phyloP scores from a whole-genome alignment of 1,284 basidiomycete species.

The Retiboletus fuscus region DNA sequence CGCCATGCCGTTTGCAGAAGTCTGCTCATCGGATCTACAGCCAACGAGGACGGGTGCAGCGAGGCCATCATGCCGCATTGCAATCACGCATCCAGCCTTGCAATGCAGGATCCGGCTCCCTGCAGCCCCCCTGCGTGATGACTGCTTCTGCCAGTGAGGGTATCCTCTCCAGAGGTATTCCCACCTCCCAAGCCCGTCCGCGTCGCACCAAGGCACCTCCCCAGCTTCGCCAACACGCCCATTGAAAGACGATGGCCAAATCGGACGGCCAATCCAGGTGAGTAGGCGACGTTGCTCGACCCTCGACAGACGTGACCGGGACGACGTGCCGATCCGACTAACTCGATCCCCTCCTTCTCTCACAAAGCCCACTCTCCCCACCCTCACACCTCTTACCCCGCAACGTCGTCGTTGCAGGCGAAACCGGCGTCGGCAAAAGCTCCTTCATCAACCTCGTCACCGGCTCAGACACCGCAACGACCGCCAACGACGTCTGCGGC shows the following conservation, averaged over 20 bases:
- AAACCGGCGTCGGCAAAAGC: no score
- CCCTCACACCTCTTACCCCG: slow-evolving; percentile 25
- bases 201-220: neutral
- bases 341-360: neutral
- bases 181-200: neutral
- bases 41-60: no score
- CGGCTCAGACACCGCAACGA: slow-evolving; percentile 30
- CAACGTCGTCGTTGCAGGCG: slow-evolving; percentile 42
- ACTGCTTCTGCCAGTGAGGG: neutral
- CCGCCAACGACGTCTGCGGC: slow-evolving; percentile 42
- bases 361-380: neutral
- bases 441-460: slow-evolving; percentile 45
- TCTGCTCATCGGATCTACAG: no score
- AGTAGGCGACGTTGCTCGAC: neutral
- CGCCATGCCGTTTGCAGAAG: no score
- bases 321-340: neutral
- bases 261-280: slow-evolving; percentile 25
- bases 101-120: no score
- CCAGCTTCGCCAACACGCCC: neutral
- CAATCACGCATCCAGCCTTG: no score
- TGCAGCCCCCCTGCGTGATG: neutral
- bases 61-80: no score
- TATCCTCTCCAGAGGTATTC: neutral
- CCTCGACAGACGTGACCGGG: neutral
- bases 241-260: slow-evolving; percentile 22